Percentiles rank a stretch among this genome's conserved stretches.
phyloP scores from a whole-genome alignment of 306 rosid genomes.

The Alnus glutinosa region DNA sequence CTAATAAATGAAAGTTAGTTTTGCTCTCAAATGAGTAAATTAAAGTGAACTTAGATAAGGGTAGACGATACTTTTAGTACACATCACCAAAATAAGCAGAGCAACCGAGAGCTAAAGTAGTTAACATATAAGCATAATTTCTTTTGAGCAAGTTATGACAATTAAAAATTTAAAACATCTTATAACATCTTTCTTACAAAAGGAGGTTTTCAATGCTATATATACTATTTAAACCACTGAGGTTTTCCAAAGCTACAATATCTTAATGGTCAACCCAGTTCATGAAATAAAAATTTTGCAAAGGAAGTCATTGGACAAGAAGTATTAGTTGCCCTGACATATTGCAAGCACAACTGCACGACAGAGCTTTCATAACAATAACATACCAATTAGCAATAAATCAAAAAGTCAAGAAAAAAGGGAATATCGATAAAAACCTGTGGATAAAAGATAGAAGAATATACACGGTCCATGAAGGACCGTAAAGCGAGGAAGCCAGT shows the following conservation, averaged over 20 bases:
- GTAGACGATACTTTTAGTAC: not conserved
- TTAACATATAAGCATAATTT: not conserved
- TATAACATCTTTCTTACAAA: not conserved
- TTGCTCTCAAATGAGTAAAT: not conserved
- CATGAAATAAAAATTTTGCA: not conserved
- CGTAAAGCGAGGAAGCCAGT: constrained; percentile 90
- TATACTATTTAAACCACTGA: not conserved
- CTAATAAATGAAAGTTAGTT: not conserved
- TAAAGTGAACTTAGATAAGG: not conserved
- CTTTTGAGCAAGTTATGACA: not conserved
- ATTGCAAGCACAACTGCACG: not conserved
- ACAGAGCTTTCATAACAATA: not conserved
- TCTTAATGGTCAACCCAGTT: not conserved
- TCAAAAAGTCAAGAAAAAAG: not conserved
- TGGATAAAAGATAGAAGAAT: constrained; percentile 63
- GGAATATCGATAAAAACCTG: constrained; percentile 37
- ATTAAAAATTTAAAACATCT: not conserved
- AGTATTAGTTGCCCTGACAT: not conserved
- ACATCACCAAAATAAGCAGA: not conserved
- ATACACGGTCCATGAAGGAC: constrained; percentile 79
- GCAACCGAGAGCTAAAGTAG: not conserved
- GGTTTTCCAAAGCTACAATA: not conserved
- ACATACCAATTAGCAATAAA: not conserved
- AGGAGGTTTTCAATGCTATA: not conserved
- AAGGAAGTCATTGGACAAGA: not conserved